These are phyloP conservation scores for Tuber brumale DNA, from an alignment of 495 filamentous ascomycete species.

Conservation along the genomic window DNA sequence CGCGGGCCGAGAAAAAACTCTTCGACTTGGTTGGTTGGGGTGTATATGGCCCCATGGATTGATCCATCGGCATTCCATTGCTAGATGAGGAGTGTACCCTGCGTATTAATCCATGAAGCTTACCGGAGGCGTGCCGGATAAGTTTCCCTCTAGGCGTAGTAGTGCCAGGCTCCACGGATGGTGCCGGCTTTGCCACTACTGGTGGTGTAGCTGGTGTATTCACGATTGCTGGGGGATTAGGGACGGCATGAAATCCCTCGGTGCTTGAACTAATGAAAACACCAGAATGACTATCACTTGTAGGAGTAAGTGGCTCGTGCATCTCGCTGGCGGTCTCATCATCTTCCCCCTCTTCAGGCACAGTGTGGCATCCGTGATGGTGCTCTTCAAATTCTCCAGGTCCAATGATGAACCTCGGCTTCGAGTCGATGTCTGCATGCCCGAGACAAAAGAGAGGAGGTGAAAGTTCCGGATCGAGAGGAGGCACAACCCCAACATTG, in stretches of 20 bases:
- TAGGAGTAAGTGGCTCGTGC: slow-evolving; percentile 40
- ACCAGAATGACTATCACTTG: slow-evolving; percentile 35
- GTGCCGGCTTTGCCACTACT: slow-evolving; percentile 9
- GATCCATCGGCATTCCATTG: slow-evolving; percentile 22
- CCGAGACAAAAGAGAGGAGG: slow-evolving; percentile 31
- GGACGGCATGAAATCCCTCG: slow-evolving; percentile 28
- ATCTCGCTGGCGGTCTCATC: slow-evolving; percentile 40
- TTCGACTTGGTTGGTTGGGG: slow-evolving; percentile 35
- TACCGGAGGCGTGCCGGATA: slow-evolving; percentile 34
- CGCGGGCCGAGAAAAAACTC: slow-evolving; percentile 23
- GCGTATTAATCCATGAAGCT: slow-evolving; percentile 34
- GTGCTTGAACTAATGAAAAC: slow-evolving; percentile 37
- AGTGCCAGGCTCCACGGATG: slow-evolving; percentile 7
- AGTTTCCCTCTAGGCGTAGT: slow-evolving; percentile 20
- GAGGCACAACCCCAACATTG: slow-evolving; percentile 32
- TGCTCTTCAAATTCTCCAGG: slow-evolving; percentile 35
- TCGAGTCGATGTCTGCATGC: slow-evolving; percentile 18
- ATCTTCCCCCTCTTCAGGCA: slow-evolving; percentile 40
- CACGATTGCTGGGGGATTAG: slow-evolving; percentile 20
- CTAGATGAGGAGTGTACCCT: slow-evolving; percentile 34
- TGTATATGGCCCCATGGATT: slow-evolving; percentile 18
- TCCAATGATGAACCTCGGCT: slow-evolving; percentile 35
- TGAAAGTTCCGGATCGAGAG: slow-evolving; percentile 35
- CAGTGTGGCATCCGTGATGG: slow-evolving; percentile 37
- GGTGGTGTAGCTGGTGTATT: slow-evolving; percentile 35